A percentile compares a stretch with the other conserved stretches of the same genome.
phyloP scores from a whole-genome alignment of 176 grass and related monocot species.

The Zea mays region DNA sequence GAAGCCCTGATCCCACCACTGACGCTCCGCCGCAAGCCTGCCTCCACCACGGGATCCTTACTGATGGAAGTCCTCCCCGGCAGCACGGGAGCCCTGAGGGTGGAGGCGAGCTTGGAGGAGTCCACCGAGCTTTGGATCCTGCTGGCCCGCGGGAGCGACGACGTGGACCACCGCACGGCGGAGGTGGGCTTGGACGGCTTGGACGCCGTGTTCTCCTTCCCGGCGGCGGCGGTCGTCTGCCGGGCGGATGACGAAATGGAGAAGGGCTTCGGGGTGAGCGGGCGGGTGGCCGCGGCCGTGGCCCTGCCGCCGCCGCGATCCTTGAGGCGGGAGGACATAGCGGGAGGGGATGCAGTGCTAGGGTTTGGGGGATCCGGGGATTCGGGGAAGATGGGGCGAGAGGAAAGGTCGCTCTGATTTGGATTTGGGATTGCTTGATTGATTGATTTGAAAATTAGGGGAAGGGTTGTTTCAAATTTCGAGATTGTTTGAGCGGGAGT shows the following conservation, averaged over 20 bases:
- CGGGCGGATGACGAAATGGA: constrained; percentile 29
- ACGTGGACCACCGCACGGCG: constrained; percentile 73
- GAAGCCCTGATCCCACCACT: constrained; percentile 59
- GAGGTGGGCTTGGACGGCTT: constrained; percentile 44
- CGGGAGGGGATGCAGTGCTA: constrained; percentile 22
- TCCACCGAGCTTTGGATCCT: constrained; percentile 59
- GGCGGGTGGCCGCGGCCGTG: constrained; percentile 35
- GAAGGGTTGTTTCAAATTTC: constrained; percentile 41
- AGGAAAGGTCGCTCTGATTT: not conserved
- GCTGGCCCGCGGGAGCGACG: constrained; percentile 71
- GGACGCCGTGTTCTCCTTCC: constrained; percentile 48
- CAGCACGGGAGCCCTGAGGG: constrained; percentile 41
- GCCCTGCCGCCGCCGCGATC: constrained; percentile 57
- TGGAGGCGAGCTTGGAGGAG: constrained; percentile 45
- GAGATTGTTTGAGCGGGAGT: constrained; percentile 34
- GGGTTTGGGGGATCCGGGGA: constrained; percentile 40
- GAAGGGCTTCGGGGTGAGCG: constrained; percentile 45
- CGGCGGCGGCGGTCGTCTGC: constrained; percentile 40
- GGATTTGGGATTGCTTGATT: constrained; percentile 19
- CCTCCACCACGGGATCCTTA: constrained; percentile 46
- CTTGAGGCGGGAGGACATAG: constrained; percentile 79
- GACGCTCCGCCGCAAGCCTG: constrained; percentile 46
- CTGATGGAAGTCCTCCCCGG: constrained; percentile 49
- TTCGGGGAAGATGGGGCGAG: constrained; percentile 7
- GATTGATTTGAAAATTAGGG: constrained; percentile 1